Evolutionary conservation across 2,329 filamentous ascomycete genomes (phyloP).

Genomic region (Phoma sp.): DNA sequence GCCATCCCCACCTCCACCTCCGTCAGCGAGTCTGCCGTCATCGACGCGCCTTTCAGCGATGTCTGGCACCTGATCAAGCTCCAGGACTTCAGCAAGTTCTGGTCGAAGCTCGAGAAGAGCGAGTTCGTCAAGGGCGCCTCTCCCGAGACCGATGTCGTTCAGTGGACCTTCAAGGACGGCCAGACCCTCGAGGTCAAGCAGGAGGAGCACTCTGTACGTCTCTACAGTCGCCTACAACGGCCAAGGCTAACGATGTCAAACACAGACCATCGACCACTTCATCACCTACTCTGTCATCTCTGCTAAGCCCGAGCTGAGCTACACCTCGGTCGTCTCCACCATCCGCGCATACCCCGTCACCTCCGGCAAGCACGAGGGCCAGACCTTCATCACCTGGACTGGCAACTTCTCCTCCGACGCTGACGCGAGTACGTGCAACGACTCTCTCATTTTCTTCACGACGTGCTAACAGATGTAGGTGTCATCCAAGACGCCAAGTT

Average conservation of each 20-base stretch:
- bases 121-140: conserved; percentile 69
- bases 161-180: conserved; percentile 75
- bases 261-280: conserved; percentile 72
- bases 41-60: conserved; percentile 68
- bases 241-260: not conserved
- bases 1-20: conserved; percentile 70
- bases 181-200: conserved; percentile 74
- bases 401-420: conserved; percentile 74
- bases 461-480: conserved; percentile 50
- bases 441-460: too few relatives aligned
- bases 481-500: conserved; percentile 78
- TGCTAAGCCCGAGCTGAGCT: conserved; percentile 67
- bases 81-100: conserved; percentile 71
- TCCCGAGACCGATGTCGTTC: conserved; percentile 70
- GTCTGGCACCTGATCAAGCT: conserved; percentile 81
- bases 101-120: conserved; percentile 66
- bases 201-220: conserved; percentile 73
- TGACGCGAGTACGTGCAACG: conserved; percentile 64
- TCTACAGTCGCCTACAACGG: not conserved
- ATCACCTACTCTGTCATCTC: conserved; percentile 77
- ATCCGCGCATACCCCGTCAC: conserved; percentile 70
- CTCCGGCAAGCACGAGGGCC: conserved; percentile 67
- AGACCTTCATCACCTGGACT: conserved; percentile 73
- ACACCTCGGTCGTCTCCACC: conserved; percentile 71
- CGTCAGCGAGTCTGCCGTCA: conserved; percentile 71